phyloP scores from a whole-genome alignment of 805 yeast genomes.

The Schizosaccharomyces pombe region DNA sequence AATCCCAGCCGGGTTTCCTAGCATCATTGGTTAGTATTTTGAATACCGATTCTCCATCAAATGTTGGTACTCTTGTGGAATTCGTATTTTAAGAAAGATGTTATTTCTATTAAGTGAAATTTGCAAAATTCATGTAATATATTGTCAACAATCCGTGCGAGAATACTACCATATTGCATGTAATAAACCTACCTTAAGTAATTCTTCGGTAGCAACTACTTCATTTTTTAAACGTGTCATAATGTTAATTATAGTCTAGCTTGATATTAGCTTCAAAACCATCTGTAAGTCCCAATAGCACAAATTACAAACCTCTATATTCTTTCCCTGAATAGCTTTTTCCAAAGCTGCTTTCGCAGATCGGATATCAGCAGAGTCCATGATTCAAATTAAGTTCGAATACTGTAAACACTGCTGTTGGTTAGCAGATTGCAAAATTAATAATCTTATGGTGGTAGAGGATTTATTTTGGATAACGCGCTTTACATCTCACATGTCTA shows the following conservation, averaged over 20 bases:
- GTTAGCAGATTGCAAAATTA: too few species aligned
- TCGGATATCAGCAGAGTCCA: background rate
- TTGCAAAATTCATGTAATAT: too few species aligned
- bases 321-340: background rate
- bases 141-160: too few species aligned
- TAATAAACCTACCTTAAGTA: background rate
- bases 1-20: constrained; percentile 89
- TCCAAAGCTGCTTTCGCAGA: background rate
- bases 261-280: background rate
- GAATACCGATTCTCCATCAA: too few species aligned
- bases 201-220: constrained; percentile 1
- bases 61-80: too few species aligned
- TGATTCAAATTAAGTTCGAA: too few species aligned
- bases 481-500: too few species aligned
- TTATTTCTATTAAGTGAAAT: too few species aligned
- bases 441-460: too few species aligned
- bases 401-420: too few species aligned
- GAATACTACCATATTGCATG: too few species aligned
- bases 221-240: background rate
- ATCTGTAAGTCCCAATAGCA: background rate
- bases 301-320: background rate
- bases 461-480: too few species aligned
- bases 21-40: background rate
- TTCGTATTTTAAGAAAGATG: background rate
- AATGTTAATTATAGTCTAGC: background rate